Percentiles rank a stretch among this genome's conserved stretches.
Conservation (phyloP, 2,329 filamentous ascomycete genomes). For the Penicillium hesseltinei region DNA sequence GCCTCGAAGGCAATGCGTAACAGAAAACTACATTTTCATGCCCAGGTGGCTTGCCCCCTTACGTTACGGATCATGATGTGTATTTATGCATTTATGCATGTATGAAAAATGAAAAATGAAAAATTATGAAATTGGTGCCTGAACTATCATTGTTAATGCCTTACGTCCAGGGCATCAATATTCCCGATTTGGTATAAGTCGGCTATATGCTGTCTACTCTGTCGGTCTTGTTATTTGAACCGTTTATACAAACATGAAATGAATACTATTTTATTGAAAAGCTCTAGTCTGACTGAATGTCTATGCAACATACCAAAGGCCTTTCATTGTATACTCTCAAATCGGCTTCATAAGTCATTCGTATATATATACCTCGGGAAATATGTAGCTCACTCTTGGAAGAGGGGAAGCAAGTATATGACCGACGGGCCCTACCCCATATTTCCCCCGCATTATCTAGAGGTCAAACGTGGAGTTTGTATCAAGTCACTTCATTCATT, state of each 20-base stretch:
- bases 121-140: not conserved
- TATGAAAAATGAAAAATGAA: not conserved
- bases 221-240: not conserved
- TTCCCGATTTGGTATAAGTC: not conserved
- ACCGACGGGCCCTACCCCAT: not conserved
- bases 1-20: not conserved
- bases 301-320: not conserved
- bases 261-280: too few species aligned
- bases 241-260: not conserved
- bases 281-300: not conserved
- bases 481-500: not conserved
- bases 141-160: not conserved
- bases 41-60: conserved; percentile 1
- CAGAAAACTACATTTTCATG: not conserved
- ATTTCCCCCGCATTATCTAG: not conserved
- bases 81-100: not conserved
- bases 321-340: not conserved
- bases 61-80: not conserved
- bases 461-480: not conserved
- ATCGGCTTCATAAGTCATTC: not conserved
- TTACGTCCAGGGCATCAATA: not conserved
- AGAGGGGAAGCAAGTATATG: not conserved
- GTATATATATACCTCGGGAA: not conserved
- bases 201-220: not conserved
- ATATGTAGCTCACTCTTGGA: not conserved